A percentile compares a stretch with the other conserved stretches of the same genome.
phyloP scores from a whole-genome alignment of 1,284 basidiomycete genomes.

The Anthracocystis panici-leucophaei region DNA sequence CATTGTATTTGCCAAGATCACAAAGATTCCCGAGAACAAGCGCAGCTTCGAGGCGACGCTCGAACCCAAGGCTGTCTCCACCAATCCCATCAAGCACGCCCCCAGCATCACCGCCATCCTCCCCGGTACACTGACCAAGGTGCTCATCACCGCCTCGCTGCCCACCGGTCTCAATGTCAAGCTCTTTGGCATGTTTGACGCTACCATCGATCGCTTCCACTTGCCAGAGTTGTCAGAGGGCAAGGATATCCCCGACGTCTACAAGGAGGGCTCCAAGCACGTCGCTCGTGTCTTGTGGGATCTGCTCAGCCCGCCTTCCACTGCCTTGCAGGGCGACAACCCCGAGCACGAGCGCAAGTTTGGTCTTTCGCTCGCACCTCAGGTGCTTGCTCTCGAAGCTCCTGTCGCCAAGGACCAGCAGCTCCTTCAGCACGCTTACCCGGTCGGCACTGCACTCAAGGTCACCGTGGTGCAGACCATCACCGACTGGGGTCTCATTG shows the following conservation, averaged over 20 bases:
- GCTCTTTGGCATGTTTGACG: slow-evolving; percentile 92
- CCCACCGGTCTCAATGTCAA: slow-evolving; percentile 87
- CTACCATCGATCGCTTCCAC: slow-evolving; percentile 88
- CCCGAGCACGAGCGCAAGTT: slow-evolving; percentile 59
- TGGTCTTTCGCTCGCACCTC: slow-evolving; percentile 60
- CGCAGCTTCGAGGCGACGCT: slow-evolving; percentile 68
- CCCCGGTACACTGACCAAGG: slow-evolving; percentile 87
- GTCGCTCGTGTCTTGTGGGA: slow-evolving; percentile 87
- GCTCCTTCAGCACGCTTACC: slow-evolving; percentile 54
- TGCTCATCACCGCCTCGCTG: slow-evolving; percentile 83
- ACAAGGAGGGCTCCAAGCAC: slow-evolving; percentile 77
- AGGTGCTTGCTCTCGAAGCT: slow-evolving; percentile 55
- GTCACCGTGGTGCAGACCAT: slow-evolving; percentile 56
- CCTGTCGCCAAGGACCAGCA: slow-evolving; percentile 38
- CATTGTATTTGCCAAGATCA: slow-evolving; percentile 66
- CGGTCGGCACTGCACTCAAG: slow-evolving; percentile 58
- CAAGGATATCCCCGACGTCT: slow-evolving; percentile 61
- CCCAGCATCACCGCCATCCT: slow-evolving; percentile 81
- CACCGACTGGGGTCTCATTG: slow-evolving; percentile 64
- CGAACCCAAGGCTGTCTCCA: slow-evolving; percentile 58
- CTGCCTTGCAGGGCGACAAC: slow-evolving; percentile 44
- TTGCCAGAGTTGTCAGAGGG: slow-evolving; percentile 71
- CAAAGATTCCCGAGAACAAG: slow-evolving; percentile 66
- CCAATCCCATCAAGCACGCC: slow-evolving; percentile 35
- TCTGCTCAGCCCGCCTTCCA: slow-evolving; percentile 45